Evolutionary conservation across 2,329 filamentous ascomycete genomes (phyloP).

Genomic region (Penicillium sp.): DNA sequence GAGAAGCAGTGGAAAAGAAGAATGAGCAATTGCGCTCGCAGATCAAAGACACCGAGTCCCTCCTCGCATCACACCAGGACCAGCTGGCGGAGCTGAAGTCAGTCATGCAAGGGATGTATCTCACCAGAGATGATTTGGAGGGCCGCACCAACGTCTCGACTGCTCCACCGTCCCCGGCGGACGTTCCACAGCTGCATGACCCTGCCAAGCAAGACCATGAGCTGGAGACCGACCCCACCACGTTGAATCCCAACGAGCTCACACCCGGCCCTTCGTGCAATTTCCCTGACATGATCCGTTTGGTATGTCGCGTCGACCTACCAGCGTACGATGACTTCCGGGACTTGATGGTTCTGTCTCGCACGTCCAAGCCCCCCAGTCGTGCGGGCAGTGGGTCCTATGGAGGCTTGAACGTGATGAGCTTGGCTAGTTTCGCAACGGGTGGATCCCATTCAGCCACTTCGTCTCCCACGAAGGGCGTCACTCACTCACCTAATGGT

Average conservation of each 20-base stretch:
- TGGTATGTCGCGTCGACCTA: slow-evolving; percentile 81
- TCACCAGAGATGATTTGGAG: slow-evolving; percentile 70
- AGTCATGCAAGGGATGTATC: slow-evolving; percentile 86
- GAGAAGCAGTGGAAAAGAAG: slow-evolving; percentile 77
- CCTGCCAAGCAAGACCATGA: slow-evolving; percentile 64
- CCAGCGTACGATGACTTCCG: slow-evolving; percentile 83
- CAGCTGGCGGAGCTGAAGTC: slow-evolving; percentile 88
- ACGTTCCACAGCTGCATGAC: slow-evolving; percentile 60
- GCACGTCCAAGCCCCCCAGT: slow-evolving; percentile 64
- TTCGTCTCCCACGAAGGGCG: slow-evolving; percentile 62
- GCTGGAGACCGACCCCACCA: slow-evolving; percentile 56
- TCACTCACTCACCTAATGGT: slow-evolving; percentile 59
- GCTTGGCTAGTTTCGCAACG: slow-evolving; percentile 51
- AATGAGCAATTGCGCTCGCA: slow-evolving; percentile 87
- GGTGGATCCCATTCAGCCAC: slow-evolving; percentile 60
- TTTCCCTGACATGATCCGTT: slow-evolving; percentile 81
- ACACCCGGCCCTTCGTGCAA: slow-evolving; percentile 68
- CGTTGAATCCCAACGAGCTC: slow-evolving; percentile 56
- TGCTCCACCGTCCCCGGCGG: slow-evolving; percentile 79
- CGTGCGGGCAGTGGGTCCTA: slow-evolving; percentile 75
- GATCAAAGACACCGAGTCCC: slow-evolving; percentile 80
- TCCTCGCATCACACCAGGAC: slow-evolving; percentile 89
- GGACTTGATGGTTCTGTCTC: slow-evolving; percentile 71
- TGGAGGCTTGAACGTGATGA: slow-evolving; percentile 64
- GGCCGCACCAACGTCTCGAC: slow-evolving; percentile 68